Evolutionary conservation across 257 asterid species (phyloP).

Genomic region (Gentiana dahurica): DNA sequence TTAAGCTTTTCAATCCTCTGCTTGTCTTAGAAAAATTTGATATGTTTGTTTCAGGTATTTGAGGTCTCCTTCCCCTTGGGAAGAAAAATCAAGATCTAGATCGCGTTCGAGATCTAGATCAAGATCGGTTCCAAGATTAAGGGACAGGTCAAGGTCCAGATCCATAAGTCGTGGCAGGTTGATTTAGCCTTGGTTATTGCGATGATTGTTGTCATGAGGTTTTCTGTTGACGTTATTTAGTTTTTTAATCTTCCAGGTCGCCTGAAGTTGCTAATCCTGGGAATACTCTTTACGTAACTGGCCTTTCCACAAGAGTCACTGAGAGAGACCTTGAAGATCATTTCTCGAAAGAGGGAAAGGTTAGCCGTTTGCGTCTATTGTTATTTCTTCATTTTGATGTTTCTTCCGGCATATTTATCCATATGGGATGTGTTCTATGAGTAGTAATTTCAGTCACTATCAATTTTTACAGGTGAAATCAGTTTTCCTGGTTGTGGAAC

Average conservation of each 20-base stretch:
- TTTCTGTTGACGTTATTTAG: too few species aligned
- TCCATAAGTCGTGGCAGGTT: slow-evolving; percentile 71
- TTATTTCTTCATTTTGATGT: neutral
- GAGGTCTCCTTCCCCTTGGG: slow-evolving; percentile 75
- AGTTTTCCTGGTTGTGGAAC: slow-evolving; percentile 84
- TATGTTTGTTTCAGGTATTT: slow-evolving; percentile 32
- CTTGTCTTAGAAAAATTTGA: neutral
- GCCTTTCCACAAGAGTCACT: slow-evolving; percentile 89
- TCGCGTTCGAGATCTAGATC: slow-evolving; percentile 50
- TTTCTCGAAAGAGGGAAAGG: slow-evolving; percentile 92
- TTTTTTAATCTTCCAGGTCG: slow-evolving; percentile 20
- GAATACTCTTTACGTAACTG: slow-evolving; percentile 86
- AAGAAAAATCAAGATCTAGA: slow-evolving; percentile 48
- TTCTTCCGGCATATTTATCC: neutral
- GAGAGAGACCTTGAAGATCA: slow-evolving; percentile 96
- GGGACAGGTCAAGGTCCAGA: slow-evolving; percentile 51
- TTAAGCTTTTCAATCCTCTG: neutral
- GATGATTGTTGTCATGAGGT: too few species aligned
- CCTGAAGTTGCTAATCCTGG: slow-evolving; percentile 56
- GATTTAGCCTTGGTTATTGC: slow-evolving; percentile 3
- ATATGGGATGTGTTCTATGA: neutral
- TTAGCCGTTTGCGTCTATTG: too few species aligned
- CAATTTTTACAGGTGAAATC: slow-evolving; percentile 54
- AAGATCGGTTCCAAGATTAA: slow-evolving; percentile 48
- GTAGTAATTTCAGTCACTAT: slow-evolving; percentile 6